Evolutionary conservation across 2,329 filamentous ascomycete genomes (phyloP).

Genomic region (Scytalidium lignicola): DNA sequence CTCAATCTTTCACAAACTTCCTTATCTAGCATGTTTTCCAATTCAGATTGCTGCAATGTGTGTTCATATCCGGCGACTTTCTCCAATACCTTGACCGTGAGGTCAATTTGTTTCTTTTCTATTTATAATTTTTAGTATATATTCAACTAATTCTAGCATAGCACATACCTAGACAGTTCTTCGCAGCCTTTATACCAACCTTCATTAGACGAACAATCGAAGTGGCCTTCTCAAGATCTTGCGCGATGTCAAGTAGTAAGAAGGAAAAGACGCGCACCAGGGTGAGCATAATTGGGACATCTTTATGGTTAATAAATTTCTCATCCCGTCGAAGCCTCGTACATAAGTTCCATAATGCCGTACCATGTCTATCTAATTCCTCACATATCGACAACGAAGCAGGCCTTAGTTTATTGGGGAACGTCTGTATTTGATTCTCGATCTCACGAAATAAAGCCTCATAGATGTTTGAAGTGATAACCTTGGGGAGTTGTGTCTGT

Average conservation of each 20-base stretch:
- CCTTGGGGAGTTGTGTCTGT: conserved; percentile 16
- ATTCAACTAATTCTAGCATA: not conserved
- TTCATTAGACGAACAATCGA: conserved; percentile 53
- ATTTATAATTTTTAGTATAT: conserved; percentile 7
- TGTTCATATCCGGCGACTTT: conserved; percentile 55
- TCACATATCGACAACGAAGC: conserved; percentile 30
- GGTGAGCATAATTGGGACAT: conserved; percentile 18
- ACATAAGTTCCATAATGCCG: conserved; percentile 62
- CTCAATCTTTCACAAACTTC: conserved; percentile 25
- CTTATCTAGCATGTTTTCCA: conserved; percentile 15
- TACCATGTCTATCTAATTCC: conserved; percentile 51
- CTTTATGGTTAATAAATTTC: conserved; percentile 16
- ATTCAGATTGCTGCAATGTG: conserved; percentile 28
- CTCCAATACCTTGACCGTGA: conserved; percentile 58
- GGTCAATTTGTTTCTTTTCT: conserved; percentile 41
- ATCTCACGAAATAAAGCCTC: conserved; percentile 34
- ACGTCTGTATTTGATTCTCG: conserved; percentile 31
- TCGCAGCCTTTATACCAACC: conserved; percentile 61
- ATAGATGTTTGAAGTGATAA: conserved; percentile 10
- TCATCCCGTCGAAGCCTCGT: conserved; percentile 43
- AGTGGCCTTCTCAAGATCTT: conserved; percentile 28
- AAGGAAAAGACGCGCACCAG: conserved; percentile 55
- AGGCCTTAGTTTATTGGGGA: conserved; percentile 27
- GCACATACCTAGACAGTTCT: conserved; percentile 54
- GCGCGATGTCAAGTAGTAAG: conserved; percentile 57